Conservation (phyloP, 2,329 filamentous ascomycete genomes). For the Microcyclospora tardicrescens region DNA sequence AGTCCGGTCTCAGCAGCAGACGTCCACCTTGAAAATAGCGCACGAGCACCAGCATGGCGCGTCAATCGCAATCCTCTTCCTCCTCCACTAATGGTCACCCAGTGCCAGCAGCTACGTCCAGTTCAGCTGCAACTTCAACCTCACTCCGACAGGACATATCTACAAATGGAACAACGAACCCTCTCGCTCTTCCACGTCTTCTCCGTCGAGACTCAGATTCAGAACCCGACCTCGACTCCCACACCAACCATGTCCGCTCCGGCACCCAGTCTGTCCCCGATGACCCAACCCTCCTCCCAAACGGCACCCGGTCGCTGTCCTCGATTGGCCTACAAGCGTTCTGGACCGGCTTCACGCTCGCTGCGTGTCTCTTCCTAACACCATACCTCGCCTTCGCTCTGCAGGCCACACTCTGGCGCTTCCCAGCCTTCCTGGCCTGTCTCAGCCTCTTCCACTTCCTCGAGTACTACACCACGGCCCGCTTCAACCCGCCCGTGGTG, state of each 20-base stretch:
- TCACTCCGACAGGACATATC: too few relatives aligned
- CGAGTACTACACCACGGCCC: slow-evolving; percentile 84
- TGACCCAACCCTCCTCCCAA: slow-evolving; percentile 26
- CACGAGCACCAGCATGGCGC: too few relatives aligned
- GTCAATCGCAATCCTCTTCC: too few relatives aligned
- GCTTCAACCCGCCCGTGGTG: slow-evolving; percentile 65
- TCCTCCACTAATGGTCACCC: too few relatives aligned
- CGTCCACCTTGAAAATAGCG: too few relatives aligned
- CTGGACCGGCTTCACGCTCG: slow-evolving; percentile 27
- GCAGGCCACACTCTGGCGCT: slow-evolving; percentile 36
- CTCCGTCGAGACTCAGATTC: background rate
- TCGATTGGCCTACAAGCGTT: slow-evolving; percentile 36
- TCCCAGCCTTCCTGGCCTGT: slow-evolving; percentile 50
- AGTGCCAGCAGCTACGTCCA: too few relatives aligned
- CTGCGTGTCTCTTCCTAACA: slow-evolving; percentile 21
- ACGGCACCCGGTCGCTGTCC: slow-evolving; percentile 32
- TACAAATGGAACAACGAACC: too few relatives aligned
- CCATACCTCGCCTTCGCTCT: slow-evolving; percentile 8
- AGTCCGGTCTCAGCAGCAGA: too few relatives aligned
- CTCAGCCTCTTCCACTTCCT: slow-evolving; percentile 86
- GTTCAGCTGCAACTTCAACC: too few relatives aligned
- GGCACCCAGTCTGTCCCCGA: slow-evolving; percentile 6
- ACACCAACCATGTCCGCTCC: slow-evolving; percentile 1
- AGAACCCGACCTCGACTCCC: slow-evolving; percentile 7
- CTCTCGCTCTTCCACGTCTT: too few relatives aligned